Evolutionary conservation across 345 rosid species (phyloP), one percentile per base, ranked within the genome.

Genomic region (Noccaea bulbosa): DNA sequence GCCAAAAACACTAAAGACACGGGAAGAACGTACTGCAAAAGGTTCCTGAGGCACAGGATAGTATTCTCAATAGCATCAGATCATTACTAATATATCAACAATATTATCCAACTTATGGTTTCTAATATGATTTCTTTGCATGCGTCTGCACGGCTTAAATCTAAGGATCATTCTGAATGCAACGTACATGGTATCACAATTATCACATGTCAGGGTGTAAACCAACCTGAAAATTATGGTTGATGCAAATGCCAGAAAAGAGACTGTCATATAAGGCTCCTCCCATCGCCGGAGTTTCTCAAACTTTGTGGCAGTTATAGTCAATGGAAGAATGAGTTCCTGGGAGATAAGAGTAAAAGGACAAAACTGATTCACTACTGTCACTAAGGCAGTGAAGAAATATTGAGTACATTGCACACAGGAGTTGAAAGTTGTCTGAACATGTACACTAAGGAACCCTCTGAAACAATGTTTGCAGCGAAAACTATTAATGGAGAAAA

Each of bases 321-420:
- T 73, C 72, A 94, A 51, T 54, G 99, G 97, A 75, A 91, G 86
- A 76, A 94, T 67, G 77, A 91, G 85, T 83, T 94, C 97, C 99
- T 89, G 83, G 24, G 37, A 61, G 33, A 5, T 15, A 37, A 2
- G 49, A 58, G 59, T 20, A 43, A 46, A 48, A 5, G 2, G 22
- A 16, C 9, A 56, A 24, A 17, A 53, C 3, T 47, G 9, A 71
- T 14, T 63, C 33, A 54, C 41, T 16, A 58, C 32, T 0, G 20
- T 58, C 65, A 46, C 41, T n/a, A 49, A 38, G 59, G 35, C 24
- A 37, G 40, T 70, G 24, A 50, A 62, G 11, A 51, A n/a, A 53
- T 6, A 46, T n/a, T 27, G n/a, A 65, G 20, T 47, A 33, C 41
- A 55, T 37, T 46, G 52, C 45, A 57, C 65, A 65, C 44, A 30